Percentiles rank a stretch among this genome's conserved stretches.
These are phyloP conservation scores for Teratosphaeria nubilosa DNA, from an alignment of 2,329 filamentous ascomycete genomes.

Conservation along the genomic window DNA sequence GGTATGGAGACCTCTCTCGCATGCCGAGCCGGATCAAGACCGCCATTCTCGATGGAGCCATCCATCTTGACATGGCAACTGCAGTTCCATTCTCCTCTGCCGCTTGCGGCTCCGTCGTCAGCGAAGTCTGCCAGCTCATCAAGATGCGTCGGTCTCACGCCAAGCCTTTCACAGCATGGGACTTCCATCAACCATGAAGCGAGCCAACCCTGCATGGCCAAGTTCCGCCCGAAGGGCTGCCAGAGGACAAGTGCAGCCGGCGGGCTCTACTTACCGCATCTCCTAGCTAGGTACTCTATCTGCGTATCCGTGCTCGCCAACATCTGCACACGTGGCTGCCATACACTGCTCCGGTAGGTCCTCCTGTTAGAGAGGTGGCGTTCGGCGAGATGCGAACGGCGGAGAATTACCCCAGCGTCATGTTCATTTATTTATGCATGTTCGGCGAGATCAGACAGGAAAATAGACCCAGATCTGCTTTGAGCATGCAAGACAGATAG, in stretches of 20 bases:
- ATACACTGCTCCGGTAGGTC: not conserved
- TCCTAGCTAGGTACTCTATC: not conserved
- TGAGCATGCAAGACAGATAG: not conserved
- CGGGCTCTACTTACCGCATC: not conserved
- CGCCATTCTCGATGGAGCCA: not conserved
- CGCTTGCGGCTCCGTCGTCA: not conserved
- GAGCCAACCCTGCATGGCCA: not conserved
- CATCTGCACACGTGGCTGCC: not conserved
- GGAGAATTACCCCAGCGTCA: not conserved
- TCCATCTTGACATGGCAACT: not conserved
- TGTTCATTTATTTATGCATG: not conserved
- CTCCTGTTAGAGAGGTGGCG: not conserved
- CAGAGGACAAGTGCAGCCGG: not conserved
- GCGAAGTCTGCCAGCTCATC: not conserved
- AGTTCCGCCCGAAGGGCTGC: not conserved
- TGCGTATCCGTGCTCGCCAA: not conserved
- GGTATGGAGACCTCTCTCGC: not conserved
- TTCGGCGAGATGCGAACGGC: not conserved
- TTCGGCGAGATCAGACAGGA: not conserved
- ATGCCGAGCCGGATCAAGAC: not conserved
- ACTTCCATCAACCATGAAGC: not conserved
- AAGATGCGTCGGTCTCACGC: not conserved
- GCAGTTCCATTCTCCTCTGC: not conserved
- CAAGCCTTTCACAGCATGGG: not conserved
- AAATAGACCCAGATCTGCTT: not conserved